These are phyloP conservation scores for Pyrenophora seminiperda DNA, from an alignment of 2,329 filamentous ascomycete genomes.

Conservation along the genomic window DNA sequence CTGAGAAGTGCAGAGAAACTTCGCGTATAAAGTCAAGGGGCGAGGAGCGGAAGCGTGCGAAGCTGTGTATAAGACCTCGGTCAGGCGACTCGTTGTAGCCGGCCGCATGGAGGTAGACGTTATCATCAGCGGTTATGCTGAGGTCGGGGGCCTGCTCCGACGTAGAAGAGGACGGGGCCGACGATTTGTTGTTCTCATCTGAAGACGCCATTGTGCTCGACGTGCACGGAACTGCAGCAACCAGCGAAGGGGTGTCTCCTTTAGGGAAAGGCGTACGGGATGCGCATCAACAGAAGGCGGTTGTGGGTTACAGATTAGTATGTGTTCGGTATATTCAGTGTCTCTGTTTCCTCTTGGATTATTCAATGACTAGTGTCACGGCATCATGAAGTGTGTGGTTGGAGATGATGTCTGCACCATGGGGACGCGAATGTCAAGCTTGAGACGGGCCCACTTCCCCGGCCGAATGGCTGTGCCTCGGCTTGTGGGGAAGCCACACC, in stretches of 20 bases:
- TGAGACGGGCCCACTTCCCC: constrained; percentile 20
- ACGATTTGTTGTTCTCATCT: constrained; percentile 19
- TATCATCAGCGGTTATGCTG: constrained; percentile 52
- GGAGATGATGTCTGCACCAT: constrained; percentile 2
- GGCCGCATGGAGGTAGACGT: constrained; percentile 53
- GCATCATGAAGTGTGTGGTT: constrained; percentile 10
- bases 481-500: constrained; percentile 25
- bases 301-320: not conserved
- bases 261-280: not conserved
- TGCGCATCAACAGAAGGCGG: constrained; percentile 2
- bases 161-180: constrained; percentile 11
- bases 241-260: constrained; percentile 5
- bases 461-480: constrained; percentile 19
- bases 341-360: not conserved
- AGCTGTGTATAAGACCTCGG: constrained; percentile 76
- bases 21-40: constrained; percentile 85
- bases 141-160: constrained; percentile 51
- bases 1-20: constrained; percentile 89
- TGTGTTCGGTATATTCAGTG: not conserved
- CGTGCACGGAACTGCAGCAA: not conserved
- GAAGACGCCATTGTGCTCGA: constrained; percentile 22
- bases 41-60: constrained; percentile 80
- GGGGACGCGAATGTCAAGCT: constrained; percentile 9
- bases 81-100: constrained; percentile 58
- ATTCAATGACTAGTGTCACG: constrained; percentile 4